phyloP scores from a whole-genome alignment of 257 asterid species.

The Rubia yunnanensis region DNA sequence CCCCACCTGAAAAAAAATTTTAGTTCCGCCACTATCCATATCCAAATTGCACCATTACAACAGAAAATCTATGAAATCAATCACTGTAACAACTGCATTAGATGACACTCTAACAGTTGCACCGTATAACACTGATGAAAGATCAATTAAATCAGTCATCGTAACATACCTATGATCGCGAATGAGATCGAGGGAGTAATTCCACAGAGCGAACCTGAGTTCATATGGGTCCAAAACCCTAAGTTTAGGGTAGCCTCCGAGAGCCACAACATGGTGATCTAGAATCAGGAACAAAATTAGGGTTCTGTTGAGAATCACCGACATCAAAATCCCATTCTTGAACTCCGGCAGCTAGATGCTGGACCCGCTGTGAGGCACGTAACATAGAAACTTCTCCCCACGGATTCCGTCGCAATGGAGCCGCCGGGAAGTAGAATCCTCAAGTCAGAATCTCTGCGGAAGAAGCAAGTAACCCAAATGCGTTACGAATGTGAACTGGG shows the following conservation, averaged over 20 bases:
- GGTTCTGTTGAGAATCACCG: slow-evolving; percentile 68
- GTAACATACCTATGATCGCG: slow-evolving; percentile 69
- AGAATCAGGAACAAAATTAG: slow-evolving; percentile 70
- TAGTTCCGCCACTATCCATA: no score
- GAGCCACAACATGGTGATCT: slow-evolving; percentile 85
- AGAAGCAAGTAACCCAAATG: no score
- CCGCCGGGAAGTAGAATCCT: slow-evolving; percentile 14
- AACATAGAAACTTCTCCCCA: slow-evolving; percentile 59
- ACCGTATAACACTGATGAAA: slow-evolving; percentile 42
- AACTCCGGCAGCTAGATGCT: slow-evolving; percentile 86
- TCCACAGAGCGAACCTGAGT: no score
- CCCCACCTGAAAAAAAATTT: no score
- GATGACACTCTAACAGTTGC: slow-evolving; percentile 44
- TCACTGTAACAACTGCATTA: no score
- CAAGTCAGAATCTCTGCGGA: no score
- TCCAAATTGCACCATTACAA: slow-evolving; percentile 63
- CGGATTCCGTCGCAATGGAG: slow-evolving; percentile 14
- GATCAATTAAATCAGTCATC: slow-evolving; percentile 67
- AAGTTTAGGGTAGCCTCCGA: slow-evolving; percentile 89
- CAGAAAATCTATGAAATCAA: slow-evolving; percentile 64
- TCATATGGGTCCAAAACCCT: slow-evolving; percentile 69
- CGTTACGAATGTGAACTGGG: no score
- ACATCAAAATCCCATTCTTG: slow-evolving; percentile 68
- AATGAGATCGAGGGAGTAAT: slow-evolving; percentile 51
- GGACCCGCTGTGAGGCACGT: slow-evolving; percentile 94